These are phyloP conservation scores for Endoconidiophora polonica DNA, from an alignment of 2,329 filamentous ascomycete species.

Conservation along the genomic window DNA sequence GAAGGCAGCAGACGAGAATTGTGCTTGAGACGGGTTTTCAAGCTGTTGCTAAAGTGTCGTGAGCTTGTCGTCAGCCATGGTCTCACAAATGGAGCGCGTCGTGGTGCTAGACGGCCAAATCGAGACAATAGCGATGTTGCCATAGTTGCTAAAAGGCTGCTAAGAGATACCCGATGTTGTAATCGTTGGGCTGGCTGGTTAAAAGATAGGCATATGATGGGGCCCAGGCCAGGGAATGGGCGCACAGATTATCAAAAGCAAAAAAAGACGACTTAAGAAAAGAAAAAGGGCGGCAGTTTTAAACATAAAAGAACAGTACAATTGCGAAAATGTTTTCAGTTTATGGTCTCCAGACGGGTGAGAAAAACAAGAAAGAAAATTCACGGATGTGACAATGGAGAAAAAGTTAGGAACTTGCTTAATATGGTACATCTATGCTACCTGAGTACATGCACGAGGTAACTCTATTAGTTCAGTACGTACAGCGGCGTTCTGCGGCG, in stretches of 20 bases:
- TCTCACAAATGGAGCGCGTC: slow-evolving; percentile 7
- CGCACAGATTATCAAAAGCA: not conserved
- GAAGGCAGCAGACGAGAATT: not conserved
- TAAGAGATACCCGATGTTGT: slow-evolving; percentile 11
- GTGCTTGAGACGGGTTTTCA: not conserved
- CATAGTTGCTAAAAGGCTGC: slow-evolving; percentile 9
- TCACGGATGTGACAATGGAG: not conserved
- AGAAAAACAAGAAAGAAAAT: not conserved
- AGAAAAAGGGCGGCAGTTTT: not conserved
- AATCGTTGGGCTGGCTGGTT: not conserved
- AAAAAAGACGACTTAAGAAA: not conserved
- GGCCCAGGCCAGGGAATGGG: not conserved
- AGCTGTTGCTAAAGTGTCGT: slow-evolving; percentile 1
- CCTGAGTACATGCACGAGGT: too few species aligned
- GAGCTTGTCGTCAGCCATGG: slow-evolving; percentile 4
- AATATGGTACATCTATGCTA: too few species aligned
- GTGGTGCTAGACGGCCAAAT: slow-evolving; percentile 8
- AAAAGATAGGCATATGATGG: slow-evolving; percentile 10
- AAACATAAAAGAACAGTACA: not conserved
- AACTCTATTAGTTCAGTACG: too few species aligned
- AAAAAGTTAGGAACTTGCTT: too few species aligned
- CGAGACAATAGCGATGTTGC: slow-evolving; percentile 13
- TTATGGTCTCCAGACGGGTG: not conserved
- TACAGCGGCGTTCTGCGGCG: too few species aligned
- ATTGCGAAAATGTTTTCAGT: not conserved